These are phyloP conservation scores for Cutaneotrichosporon sp. DNA, from an alignment of 1,284 basidiomycete genomes.

Conservation along the genomic window DNA sequence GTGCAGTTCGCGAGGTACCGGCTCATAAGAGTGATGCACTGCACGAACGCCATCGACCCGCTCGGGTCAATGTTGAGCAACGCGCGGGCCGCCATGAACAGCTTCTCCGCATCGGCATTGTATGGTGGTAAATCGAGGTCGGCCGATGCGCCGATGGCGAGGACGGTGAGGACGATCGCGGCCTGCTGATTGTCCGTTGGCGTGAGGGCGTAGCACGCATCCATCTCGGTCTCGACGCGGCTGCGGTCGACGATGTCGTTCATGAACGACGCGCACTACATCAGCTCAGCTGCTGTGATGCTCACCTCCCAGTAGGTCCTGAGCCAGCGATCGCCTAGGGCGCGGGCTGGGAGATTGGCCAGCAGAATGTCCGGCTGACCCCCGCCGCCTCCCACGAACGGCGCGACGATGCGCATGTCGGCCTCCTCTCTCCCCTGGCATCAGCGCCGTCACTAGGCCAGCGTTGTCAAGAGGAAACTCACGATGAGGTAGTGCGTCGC, in stretches of 20 bases:
- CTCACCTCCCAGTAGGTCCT: conserved; percentile 15
- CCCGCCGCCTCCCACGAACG: neutral
- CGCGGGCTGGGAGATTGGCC: conserved; percentile 1
- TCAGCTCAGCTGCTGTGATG: neutral
- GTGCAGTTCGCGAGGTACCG: conserved; percentile 13
- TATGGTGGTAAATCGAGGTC: conserved; percentile 22
- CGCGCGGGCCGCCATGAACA: conserved; percentile 15
- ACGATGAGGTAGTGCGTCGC: conserved; percentile 23
- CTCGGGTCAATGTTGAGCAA: conserved; percentile 19
- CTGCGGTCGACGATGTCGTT: conserved; percentile 17
- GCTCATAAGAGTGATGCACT: conserved; percentile 22
- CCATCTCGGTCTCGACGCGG: conserved; percentile 10
- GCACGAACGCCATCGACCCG: conserved; percentile 19
- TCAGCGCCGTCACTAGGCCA: too few relatives aligned
- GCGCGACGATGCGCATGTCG: neutral
- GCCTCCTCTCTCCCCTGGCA: neutral
- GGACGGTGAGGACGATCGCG: conserved; percentile 23
- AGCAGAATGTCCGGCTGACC: neutral
- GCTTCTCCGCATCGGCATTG: conserved; percentile 13
- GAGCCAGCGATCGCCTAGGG: neutral
- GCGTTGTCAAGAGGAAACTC: too few relatives aligned
- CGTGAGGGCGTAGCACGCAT: conserved; percentile 1
- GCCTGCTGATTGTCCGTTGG: conserved; percentile 20
- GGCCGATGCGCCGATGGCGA: conserved; percentile 21
- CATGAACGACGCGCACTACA: conserved; percentile 17